Conservation (phyloP, 176 grass and related monocot genomes). For the Tuctoria greenei region DNA sequence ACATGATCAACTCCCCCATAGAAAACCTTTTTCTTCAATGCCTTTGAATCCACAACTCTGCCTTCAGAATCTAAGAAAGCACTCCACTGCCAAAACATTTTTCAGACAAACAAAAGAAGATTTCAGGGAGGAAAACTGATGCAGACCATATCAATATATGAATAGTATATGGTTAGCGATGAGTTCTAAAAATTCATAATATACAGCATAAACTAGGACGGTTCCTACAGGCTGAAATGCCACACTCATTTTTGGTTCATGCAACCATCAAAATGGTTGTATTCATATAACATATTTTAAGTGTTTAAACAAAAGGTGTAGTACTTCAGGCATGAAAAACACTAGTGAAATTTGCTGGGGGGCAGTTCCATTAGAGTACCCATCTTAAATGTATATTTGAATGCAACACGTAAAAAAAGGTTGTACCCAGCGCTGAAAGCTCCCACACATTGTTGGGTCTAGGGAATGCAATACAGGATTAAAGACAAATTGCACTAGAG, state of each 20-base stretch:
- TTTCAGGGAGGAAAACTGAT: slow-evolving; percentile 22
- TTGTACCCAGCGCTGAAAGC: no score
- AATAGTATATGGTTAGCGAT: no score
- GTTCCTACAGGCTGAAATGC: no score
- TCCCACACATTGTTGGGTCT: no score
- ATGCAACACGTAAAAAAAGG: slow-evolving; percentile 20
- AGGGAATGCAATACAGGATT: no score
- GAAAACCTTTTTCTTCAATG: slow-evolving; percentile 81
- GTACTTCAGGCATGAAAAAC: slow-evolving; percentile 9
- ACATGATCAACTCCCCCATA: slow-evolving; percentile 88
- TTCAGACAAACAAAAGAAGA: slow-evolving; percentile 21
- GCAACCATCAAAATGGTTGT: slow-evolving; percentile 1
- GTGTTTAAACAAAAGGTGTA: slow-evolving; percentile 10
- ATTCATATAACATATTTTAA: neutral
- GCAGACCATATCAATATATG: slow-evolving; percentile 9
- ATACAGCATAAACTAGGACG: no score
- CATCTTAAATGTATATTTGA: neutral
- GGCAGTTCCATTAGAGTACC: neutral
- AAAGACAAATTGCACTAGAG: neutral
- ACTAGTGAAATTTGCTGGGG: neutral
- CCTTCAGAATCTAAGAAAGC: slow-evolving; percentile 92
- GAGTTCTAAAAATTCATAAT: neutral
- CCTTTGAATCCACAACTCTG: slow-evolving; percentile 87
- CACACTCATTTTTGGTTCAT: neutral
- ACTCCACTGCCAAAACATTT: slow-evolving; percentile 64